These are phyloP conservation scores for Microbotryum violaceum DNA, from an alignment of 1,284 basidiomycete species.

Conservation along the genomic window DNA sequence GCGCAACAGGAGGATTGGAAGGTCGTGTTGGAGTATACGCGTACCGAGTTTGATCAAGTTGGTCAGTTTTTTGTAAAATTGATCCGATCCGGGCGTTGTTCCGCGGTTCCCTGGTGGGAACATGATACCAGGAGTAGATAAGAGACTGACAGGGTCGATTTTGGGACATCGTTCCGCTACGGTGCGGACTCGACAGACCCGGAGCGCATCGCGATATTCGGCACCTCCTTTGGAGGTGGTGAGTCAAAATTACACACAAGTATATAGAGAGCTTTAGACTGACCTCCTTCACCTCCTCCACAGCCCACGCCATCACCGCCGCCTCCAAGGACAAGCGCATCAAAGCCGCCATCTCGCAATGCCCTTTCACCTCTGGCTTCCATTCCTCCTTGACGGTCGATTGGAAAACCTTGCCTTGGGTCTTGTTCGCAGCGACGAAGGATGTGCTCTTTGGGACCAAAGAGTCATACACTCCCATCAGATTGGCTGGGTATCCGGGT, in stretches of 20 bases:
- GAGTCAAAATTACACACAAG: no score
- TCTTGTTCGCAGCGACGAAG: not conserved
- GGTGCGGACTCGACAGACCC: not conserved
- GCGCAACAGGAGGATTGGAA: slow-evolving; percentile 2
- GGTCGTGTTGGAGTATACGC: not conserved
- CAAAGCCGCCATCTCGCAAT: slow-evolving; percentile 1
- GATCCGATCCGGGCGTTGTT: no score
- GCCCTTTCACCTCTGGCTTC: not conserved
- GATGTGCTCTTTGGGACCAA: not conserved
- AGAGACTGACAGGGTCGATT: no score
- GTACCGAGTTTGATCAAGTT: not conserved
- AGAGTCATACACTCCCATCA: not conserved
- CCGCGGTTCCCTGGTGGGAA: not conserved
- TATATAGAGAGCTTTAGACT: no score
- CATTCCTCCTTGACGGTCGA: not conserved
- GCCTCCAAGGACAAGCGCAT: not conserved
- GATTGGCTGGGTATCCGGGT: not conserved
- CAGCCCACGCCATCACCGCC: not conserved
- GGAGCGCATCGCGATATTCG: not conserved
- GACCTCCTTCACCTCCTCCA: no score
- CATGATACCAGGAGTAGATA: not conserved
- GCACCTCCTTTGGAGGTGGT: not conserved
- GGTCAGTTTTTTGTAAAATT: not conserved
- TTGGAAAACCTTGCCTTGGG: not conserved
- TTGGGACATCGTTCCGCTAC: no score